Evolutionary conservation across 345 rosid genomes (phyloP).

Genomic region (Lepidium sativum): DNA sequence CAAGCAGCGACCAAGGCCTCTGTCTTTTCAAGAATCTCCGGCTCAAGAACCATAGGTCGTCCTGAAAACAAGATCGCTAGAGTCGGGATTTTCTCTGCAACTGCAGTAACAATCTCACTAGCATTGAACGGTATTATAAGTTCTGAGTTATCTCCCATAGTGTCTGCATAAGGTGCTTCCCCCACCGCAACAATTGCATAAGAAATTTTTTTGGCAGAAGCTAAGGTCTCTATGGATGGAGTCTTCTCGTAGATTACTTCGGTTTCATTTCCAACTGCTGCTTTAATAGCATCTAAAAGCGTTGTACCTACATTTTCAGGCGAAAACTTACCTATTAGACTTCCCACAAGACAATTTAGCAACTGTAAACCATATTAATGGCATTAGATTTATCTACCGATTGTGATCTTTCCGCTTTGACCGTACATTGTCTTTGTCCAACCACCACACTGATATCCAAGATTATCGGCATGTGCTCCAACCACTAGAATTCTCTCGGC

Average conservation of each 20-base stretch:
- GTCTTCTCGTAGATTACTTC: constrained; percentile 46
- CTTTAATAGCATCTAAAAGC: constrained; percentile 54
- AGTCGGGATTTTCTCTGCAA: constrained; percentile 52
- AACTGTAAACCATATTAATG: not conserved
- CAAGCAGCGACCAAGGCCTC: constrained; percentile 44
- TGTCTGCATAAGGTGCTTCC: constrained; percentile 63
- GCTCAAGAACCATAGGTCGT: constrained; percentile 53
- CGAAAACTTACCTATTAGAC: not conserved
- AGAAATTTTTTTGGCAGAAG: constrained; percentile 25
- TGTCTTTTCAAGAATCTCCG: constrained; percentile 39
- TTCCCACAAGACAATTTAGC: not conserved
- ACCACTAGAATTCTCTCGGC: constrained; percentile 53
- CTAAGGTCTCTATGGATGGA: constrained; percentile 48
- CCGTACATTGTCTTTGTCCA: constrained; percentile 70
- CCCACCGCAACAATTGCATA: constrained; percentile 68
- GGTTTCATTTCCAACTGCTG: constrained; percentile 40
- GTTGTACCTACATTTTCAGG: constrained; percentile 43
- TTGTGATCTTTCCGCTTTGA: constrained; percentile 54
- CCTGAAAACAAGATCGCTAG: constrained; percentile 54
- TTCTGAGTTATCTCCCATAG: constrained; percentile 38
- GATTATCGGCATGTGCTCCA: constrained; percentile 72
- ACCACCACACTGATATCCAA: constrained; percentile 79
- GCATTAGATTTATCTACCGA: constrained; percentile 32
- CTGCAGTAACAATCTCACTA: constrained; percentile 35
- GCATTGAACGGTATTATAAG: constrained; percentile 56